A percentile compares a stretch with the other conserved stretches of the same genome.
Evolutionary conservation across 2,329 filamentous ascomycete genomes (phyloP).

Genomic region (Alternaria atra): DNA sequence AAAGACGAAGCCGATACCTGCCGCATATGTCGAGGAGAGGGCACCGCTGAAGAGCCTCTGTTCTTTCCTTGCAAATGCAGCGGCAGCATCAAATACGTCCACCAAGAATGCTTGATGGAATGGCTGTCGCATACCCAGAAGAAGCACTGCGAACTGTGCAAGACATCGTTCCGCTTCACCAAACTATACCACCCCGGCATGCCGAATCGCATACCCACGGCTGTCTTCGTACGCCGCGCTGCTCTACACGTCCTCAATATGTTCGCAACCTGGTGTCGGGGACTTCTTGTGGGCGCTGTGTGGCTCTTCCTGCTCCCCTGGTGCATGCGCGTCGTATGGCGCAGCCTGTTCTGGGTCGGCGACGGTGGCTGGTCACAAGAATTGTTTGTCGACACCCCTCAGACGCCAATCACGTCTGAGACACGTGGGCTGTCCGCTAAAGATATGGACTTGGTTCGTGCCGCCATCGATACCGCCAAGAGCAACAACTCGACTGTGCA

Average conservation of each 20-base stretch:
- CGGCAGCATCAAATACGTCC: constrained; percentile 97
- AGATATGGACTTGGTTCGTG: constrained; percentile 31
- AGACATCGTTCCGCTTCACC: constrained; percentile 96
- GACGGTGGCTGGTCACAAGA: constrained; percentile 73
- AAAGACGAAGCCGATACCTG: constrained; percentile 79
- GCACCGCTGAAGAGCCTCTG: constrained; percentile 79
- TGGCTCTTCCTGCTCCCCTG: constrained; percentile 92
- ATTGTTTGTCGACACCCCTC: constrained; percentile 35
- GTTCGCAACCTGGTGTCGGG: constrained; percentile 79
- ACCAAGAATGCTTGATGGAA: constrained; percentile 98
- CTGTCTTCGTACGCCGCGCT: constrained; percentile 83
- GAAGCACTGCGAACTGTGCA: constrained; percentile 99
- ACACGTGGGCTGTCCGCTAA: constrained; percentile 4
- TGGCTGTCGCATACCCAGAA: constrained; percentile 99
- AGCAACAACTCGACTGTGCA: constrained; percentile 29
- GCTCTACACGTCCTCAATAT: constrained; percentile 76
- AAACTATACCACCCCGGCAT: constrained; percentile 96
- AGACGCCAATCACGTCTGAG: constrained; percentile 3
- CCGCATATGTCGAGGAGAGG: constrained; percentile 94
- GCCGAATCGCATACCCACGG: constrained; percentile 81
- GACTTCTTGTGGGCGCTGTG: constrained; percentile 79
- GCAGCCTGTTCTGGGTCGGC: constrained; percentile 92
- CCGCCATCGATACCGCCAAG: constrained; percentile 30
- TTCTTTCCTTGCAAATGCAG: constrained; percentile 99
- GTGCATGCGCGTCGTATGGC: constrained; percentile 90